A percentile compares a stretch with the other conserved stretches of the same genome.
Evolutionary conservation across 192 early-diverging fungal species (phyloP).

Genomic region (Coemansia sp.): DNA sequence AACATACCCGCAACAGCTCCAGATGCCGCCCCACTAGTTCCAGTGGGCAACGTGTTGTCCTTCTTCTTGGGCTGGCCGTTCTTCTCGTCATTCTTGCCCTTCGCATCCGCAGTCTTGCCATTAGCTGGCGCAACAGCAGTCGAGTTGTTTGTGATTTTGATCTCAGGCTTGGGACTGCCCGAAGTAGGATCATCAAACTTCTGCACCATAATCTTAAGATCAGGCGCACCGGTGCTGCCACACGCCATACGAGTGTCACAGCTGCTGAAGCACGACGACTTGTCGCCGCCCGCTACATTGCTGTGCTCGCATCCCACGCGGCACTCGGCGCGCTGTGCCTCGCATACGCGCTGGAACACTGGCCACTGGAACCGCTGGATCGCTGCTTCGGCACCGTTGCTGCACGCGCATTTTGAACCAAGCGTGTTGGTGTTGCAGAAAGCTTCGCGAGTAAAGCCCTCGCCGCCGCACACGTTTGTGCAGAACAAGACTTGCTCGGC

Average conservation of each 20-base stretch:
- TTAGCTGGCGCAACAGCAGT: not conserved
- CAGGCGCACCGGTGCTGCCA: constrained; percentile 31
- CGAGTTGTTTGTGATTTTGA: constrained; percentile 6
- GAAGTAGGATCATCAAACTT: constrained; percentile 45
- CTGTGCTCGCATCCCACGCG: constrained; percentile 33
- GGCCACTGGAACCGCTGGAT: constrained; percentile 53
- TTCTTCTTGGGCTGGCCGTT: constrained; percentile 29
- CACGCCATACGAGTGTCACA: constrained; percentile 44
- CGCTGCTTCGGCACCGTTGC: constrained; percentile 48
- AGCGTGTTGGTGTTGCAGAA: constrained; percentile 52
- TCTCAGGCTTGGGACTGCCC: constrained; percentile 33
- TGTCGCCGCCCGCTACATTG: constrained; percentile 24
- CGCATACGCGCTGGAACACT: constrained; percentile 53
- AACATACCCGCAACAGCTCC: constrained; percentile 2
- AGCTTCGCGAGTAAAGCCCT: constrained; percentile 38
- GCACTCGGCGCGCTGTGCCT: constrained; percentile 45
- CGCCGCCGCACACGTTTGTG: constrained; percentile 52
- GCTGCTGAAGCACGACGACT: constrained; percentile 46
- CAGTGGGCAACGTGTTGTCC: constrained; percentile 34
- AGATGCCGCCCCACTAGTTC: not conserved
- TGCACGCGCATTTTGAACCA: constrained; percentile 47
- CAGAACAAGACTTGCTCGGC: constrained; percentile 52
- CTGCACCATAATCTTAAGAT: constrained; percentile 51
- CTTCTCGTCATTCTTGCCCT: constrained; percentile 26
- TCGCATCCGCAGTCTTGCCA: constrained; percentile 3